Conservation (phyloP, 768 basidiomycete species). For the Auricularia cornea region DNA sequence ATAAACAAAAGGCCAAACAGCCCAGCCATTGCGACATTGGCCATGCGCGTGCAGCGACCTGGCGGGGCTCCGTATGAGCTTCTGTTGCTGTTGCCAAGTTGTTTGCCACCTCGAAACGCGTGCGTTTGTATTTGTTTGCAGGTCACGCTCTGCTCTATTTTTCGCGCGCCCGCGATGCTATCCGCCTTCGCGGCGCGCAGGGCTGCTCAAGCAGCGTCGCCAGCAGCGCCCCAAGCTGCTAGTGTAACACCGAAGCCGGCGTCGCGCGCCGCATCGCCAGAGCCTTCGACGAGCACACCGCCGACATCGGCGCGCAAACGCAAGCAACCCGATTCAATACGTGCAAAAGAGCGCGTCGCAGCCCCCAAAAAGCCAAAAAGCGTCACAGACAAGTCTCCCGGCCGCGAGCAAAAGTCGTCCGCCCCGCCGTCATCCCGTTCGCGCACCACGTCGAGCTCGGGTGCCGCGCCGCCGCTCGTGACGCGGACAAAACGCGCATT, state of each 20-base stretch:
- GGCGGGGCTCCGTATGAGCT: too few relatives aligned
- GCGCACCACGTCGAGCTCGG: neutral
- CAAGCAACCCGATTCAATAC: neutral
- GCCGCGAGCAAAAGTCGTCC: neutral
- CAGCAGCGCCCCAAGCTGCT: neutral
- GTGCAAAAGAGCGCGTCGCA: neutral
- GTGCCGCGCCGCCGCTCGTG: neutral
- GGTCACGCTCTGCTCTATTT: neutral
- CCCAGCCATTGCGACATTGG: too few relatives aligned
- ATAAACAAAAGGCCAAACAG: too few relatives aligned
- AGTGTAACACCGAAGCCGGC: neutral
- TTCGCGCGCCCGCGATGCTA: conserved; percentile 1
- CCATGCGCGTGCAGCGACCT: too few relatives aligned
- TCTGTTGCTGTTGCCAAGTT: too few relatives aligned
- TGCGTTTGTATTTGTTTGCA: too few relatives aligned
- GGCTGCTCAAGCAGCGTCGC: neutral
- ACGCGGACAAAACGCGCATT: conserved; percentile 31
- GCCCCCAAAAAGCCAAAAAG: neutral
- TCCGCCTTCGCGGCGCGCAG: conserved; percentile 9
- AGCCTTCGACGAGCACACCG: neutral
- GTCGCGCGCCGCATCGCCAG: neutral
- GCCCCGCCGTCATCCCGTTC: neutral
- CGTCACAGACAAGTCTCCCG: neutral
- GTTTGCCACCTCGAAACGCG: too few relatives aligned
- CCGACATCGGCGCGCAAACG: neutral